phyloP scores from a whole-genome alignment of 2,329 filamentous ascomycete species.

The Fusarium sp. region DNA sequence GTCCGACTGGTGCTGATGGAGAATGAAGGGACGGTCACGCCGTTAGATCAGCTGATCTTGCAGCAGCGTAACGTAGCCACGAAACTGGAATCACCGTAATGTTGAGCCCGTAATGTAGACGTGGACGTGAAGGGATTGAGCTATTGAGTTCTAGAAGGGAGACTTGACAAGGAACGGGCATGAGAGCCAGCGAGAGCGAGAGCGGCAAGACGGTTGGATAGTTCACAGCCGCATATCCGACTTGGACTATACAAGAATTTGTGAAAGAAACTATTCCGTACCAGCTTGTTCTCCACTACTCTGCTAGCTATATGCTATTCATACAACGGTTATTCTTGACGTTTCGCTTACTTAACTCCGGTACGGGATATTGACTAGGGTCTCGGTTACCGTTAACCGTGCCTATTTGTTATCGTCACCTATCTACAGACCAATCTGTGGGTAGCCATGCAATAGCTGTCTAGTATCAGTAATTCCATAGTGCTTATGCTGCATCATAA shows the following conservation, averaged over 20 bases:
- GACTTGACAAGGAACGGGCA: slow-evolving; percentile 4
- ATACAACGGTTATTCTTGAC: slow-evolving; percentile 3
- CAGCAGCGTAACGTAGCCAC: slow-evolving; percentile 7
- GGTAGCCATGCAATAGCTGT: too few relatives aligned
- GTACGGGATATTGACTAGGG: neutral
- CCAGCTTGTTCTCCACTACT: too few relatives aligned
- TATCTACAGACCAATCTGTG: too few relatives aligned
- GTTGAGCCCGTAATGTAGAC: neutral
- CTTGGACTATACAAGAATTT: neutral
- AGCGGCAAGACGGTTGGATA: slow-evolving; percentile 11
- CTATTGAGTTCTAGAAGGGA: slow-evolving; percentile 20
- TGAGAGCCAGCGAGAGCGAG: neutral
- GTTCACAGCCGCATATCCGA: slow-evolving; percentile 1
- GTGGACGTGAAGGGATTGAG: slow-evolving; percentile 3
- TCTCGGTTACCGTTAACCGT: slow-evolving; percentile 27
- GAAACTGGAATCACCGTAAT: slow-evolving; percentile 10
- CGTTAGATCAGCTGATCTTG: slow-evolving; percentile 27
- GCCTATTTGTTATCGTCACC: neutral
- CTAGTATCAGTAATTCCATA: too few relatives aligned
- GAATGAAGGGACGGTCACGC: slow-evolving; percentile 8
- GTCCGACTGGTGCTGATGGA: slow-evolving; percentile 29
- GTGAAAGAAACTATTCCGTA: neutral
- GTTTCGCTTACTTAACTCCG: neutral
- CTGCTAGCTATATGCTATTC: too few relatives aligned
- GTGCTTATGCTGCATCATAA: too few relatives aligned